phyloP scores from a whole-genome alignment of 148 eudicot genomes.

The Cornus kousa region DNA sequence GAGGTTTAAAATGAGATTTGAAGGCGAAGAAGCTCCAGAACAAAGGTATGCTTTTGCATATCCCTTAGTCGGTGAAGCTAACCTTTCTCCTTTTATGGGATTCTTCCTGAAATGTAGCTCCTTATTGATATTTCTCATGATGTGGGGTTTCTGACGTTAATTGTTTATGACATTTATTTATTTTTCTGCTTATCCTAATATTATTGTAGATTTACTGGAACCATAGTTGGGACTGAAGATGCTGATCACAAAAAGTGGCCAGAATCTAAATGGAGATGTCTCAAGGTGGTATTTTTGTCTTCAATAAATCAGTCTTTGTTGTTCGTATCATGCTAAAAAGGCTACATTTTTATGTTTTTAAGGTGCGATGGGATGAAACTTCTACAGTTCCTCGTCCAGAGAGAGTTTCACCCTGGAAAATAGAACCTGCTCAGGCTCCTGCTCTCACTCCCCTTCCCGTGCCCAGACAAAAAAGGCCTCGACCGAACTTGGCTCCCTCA shows the following conservation, averaged over 20 bases:
- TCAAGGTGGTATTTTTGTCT: constrained; percentile 52
- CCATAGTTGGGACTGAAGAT: constrained; percentile 91
- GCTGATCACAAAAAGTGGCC: constrained; percentile 73
- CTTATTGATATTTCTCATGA: neutral
- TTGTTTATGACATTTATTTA: neutral
- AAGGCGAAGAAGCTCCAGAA: constrained; percentile 99
- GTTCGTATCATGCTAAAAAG: neutral
- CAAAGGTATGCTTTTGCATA: constrained; percentile 58
- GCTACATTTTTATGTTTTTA: constrained; percentile 9
- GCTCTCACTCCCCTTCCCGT: constrained; percentile 78
- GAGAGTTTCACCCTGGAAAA: constrained; percentile 93
- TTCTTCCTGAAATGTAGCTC: neutral
- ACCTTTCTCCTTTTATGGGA: neutral
- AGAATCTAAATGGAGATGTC: constrained; percentile 89
- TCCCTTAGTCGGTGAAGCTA: too few relatives aligned
- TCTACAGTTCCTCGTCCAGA: constrained; percentile 88
- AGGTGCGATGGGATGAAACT: constrained; percentile 99
- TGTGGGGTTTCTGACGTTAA: neutral
- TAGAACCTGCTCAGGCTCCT: constrained; percentile 79
- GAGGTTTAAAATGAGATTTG: constrained; percentile 98
- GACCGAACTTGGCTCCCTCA: constrained; percentile 57
- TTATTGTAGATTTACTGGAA: constrained; percentile 79
- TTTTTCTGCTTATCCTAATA: neutral
- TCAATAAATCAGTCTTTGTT: neutral
- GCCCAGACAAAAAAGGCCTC: constrained; percentile 80